Conservation (phyloP, 176 grass and related monocot species). For the Triticum dicoccoides region DNA sequence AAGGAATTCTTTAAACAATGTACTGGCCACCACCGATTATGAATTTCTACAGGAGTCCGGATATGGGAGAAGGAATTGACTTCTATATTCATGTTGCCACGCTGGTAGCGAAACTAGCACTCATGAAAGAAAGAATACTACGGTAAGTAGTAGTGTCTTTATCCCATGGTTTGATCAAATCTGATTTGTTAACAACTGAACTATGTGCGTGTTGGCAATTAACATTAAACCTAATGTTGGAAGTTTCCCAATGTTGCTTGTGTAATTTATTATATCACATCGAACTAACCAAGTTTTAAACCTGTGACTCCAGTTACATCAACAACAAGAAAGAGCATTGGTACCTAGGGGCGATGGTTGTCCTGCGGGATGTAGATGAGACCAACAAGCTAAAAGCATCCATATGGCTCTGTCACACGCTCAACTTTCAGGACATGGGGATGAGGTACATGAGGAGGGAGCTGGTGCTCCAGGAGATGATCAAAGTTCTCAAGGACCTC, state of each 20-base stretch:
- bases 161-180: too few relatives aligned
- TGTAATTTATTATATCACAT: background rate
- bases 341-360: background rate
- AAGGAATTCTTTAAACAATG: too few relatives aligned
- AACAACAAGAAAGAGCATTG: background rate
- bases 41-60: too few relatives aligned
- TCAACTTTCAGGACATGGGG: background rate
- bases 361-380: background rate
- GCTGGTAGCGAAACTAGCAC: too few relatives aligned
- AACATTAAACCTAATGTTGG: too few relatives aligned
- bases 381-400: background rate
- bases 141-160: too few relatives aligned
- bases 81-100: too few relatives aligned
- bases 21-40: too few relatives aligned
- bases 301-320: background rate
- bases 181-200: too few relatives aligned
- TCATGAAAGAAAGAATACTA: too few relatives aligned
- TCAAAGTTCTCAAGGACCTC: background rate
- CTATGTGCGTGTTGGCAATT: too few relatives aligned
- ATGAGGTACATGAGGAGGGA: background rate
- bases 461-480: conserved; percentile 8
- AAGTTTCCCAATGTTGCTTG: background rate
- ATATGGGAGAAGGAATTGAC: too few relatives aligned
- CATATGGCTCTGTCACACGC: background rate
- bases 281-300: background rate